Evolutionary conservation across 306 rosid species (phyloP).

Genomic region (Geum urbanum): DNA sequence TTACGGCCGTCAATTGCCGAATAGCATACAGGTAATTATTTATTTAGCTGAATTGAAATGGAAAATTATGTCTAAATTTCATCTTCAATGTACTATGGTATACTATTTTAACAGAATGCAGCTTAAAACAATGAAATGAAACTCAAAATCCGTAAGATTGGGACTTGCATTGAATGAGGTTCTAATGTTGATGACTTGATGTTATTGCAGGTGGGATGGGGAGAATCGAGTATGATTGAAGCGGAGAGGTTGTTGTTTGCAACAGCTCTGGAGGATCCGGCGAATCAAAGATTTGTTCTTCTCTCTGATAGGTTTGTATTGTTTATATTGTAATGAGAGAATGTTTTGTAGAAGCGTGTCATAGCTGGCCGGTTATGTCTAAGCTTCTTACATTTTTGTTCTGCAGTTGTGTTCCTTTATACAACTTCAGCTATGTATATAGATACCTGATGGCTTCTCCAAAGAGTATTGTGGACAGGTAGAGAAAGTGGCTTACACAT

Average conservation of each 20-base stretch:
- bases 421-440: slow-evolving; percentile 84
- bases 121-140: too few relatives aligned
- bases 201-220: slow-evolving; percentile 47
- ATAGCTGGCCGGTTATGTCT: slow-evolving; percentile 9
- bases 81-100: too few relatives aligned
- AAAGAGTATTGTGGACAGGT: slow-evolving; percentile 97
- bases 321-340: too few relatives aligned
- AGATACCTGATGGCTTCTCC: slow-evolving; percentile 76
- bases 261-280: slow-evolving; percentile 75
- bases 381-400: slow-evolving; percentile 33
- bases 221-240: slow-evolving; percentile 52
- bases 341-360: too few relatives aligned
- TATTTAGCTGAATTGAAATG: background rate
- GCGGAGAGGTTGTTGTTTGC: slow-evolving; percentile 44
- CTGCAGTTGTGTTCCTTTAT: slow-evolving; percentile 93
- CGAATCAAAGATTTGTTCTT: slow-evolving; percentile 92
- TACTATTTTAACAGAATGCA: too few relatives aligned
- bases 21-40: slow-evolving; percentile 36
- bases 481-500: slow-evolving; percentile 37
- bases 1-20: slow-evolving; percentile 36
- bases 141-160: too few relatives aligned
- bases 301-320: slow-evolving; percentile 75
- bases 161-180: background rate
- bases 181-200: background rate
- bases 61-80: too few relatives aligned